Evolutionary conservation across 2,329 filamentous ascomycete genomes (phyloP), one percentile per base, ranked within the genome.

Genomic region (Aspergillus tanneri): DNA sequence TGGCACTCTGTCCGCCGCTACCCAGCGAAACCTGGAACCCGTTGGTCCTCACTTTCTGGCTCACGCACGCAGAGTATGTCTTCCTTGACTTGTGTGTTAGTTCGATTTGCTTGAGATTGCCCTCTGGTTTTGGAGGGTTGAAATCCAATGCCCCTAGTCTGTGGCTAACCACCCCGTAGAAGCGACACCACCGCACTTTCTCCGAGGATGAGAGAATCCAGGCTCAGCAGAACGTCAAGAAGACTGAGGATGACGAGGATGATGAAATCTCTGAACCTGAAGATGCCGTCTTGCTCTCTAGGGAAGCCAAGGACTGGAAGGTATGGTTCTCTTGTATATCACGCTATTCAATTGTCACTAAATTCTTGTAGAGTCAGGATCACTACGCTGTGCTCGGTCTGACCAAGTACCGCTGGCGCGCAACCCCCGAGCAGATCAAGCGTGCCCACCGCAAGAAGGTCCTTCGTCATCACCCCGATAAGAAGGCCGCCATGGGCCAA

Each of bases 231-330:
- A 90, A 86, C 60, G 90, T 91, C 67, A 96, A 95, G 84, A 96
- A 95, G 74, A 84, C 95, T 46, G 92, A 97, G 73, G 88, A 93
- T 56, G 88, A 90, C 46, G 90, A 96, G 49, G 85, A 86, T 55
- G 88, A 87, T 65, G 91, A 97, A 53, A 90, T 95, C 71, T 95
- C 89, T 73, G 93, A 99, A 77, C 77, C 86, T 23, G 93, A 99
- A 76, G 92, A 97, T 67, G 86, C 90, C 47, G 82, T 95, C 76
- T 87, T 97, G 83, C 84, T 99, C 24, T 82, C 88, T 70, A 84
- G 90, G 46, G 90, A 97, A 69, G 91, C 93, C 66, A 99, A 99
- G 79, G 93, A 99, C 79, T 99, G 93, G 93, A 99, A 99, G 87
- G 90, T 92, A 72, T 58, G 78, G 60, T 43, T 18, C 14, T 24